A percentile compares a stretch with the other conserved stretches of the same genome.
These are phyloP conservation scores for Aegilops tauschii DNA, from an alignment of 176 grass and related monocot genomes.

Conservation along the genomic window DNA sequence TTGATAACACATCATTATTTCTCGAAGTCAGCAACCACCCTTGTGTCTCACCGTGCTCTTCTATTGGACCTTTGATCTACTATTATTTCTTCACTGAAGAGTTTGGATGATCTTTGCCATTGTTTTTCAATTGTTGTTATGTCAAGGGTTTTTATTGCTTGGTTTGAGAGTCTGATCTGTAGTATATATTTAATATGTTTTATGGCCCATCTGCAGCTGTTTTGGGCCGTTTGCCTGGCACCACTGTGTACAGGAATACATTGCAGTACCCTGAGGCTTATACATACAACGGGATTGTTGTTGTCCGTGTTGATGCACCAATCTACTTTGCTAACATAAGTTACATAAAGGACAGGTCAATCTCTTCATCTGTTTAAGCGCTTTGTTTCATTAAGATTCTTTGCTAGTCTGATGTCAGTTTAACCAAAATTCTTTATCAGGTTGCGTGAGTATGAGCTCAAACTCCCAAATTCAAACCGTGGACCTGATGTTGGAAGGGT, in stretches of 20 bases:
- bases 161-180: neutral
- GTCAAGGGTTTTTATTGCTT: neutral
- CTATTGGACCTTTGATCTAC: neutral
- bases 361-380: constrained; percentile 6
- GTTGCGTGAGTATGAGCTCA: constrained; percentile 87
- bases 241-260: constrained; percentile 87
- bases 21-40: neutral
- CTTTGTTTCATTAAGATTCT: neutral
- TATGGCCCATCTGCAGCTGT: constrained; percentile 54
- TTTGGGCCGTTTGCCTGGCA: constrained; percentile 89
- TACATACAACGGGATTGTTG: constrained; percentile 88
- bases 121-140: neutral
- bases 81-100: neutral
- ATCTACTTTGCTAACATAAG: constrained; percentile 99
- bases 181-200: constrained; percentile 1
- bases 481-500: constrained; percentile 75
- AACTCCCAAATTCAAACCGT: constrained; percentile 59
- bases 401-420: constrained; percentile 20
- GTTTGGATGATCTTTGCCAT: neutral
- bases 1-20: neutral
- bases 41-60: neutral
- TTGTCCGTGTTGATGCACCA: constrained; percentile 88
- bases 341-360: constrained; percentile 92
- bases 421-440: constrained; percentile 39
- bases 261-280: constrained; percentile 88